Evolutionary conservation across 2,329 filamentous ascomycete genomes (phyloP).

Genomic region (Metarhizium anisopliae): DNA sequence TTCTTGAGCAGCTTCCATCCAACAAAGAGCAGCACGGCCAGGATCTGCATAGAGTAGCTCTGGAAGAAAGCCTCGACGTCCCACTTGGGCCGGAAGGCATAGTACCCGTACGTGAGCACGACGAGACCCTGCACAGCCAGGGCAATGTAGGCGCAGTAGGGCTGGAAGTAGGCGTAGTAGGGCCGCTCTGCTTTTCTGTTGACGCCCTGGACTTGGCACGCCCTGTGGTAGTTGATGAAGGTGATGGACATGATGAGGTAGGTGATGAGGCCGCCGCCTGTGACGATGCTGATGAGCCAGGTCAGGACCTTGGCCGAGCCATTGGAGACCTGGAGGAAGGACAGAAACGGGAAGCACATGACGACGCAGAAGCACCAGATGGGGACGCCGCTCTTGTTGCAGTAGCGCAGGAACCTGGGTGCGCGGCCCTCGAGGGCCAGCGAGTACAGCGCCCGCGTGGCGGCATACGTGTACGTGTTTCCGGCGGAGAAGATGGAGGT

Average conservation of each 20-base stretch:
- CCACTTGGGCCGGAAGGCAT: conserved; percentile 42
- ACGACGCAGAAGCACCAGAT: conserved; percentile 47
- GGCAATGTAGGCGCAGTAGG: conserved; percentile 43
- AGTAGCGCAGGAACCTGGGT: conserved; percentile 44
- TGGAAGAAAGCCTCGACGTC: conserved; percentile 36
- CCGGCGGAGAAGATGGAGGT: conserved; percentile 34
- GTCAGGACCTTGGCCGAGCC: conserved; percentile 39
- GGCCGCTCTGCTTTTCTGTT: conserved; percentile 45
- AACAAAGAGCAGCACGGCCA: conserved; percentile 44
- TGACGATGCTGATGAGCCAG: conserved; percentile 49
- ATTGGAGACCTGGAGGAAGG: conserved; percentile 41
- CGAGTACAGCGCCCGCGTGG: conserved; percentile 37
- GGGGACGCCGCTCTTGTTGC: conserved; percentile 50
- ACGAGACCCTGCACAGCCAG: conserved; percentile 32
- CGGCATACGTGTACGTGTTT: conserved; percentile 41
- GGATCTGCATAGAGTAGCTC: conserved; percentile 50
- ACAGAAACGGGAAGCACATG: conserved; percentile 43
- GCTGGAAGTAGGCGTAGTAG: conserved; percentile 51
- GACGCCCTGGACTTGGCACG: conserved; percentile 41
- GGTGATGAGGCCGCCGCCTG: conserved; percentile 50
- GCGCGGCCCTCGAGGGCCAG: conserved; percentile 40
- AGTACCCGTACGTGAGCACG: conserved; percentile 47
- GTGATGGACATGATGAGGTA: conserved; percentile 46
- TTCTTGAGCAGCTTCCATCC: conserved; percentile 56
- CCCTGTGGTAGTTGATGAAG: conserved; percentile 40